Evolutionary conservation across 768 basidiomycete genomes (phyloP).

Genomic region (Gyrodon lividus): DNA sequence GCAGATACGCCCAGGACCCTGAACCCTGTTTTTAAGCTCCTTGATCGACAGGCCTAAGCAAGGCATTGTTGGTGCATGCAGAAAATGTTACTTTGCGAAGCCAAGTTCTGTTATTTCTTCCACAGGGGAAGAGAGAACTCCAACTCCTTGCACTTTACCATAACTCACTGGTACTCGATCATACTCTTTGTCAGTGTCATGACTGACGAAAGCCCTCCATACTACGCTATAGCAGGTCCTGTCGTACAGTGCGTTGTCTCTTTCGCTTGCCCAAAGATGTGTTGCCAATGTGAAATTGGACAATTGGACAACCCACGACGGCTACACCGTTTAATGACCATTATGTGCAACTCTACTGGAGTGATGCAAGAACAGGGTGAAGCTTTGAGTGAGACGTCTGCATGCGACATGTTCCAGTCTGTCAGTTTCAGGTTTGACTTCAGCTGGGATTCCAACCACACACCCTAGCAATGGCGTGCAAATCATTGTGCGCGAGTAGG

Average conservation of each 20-base stretch:
- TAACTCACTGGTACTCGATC: neutral
- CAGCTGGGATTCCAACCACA: too few relatives aligned
- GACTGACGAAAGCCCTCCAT: conserved; percentile 16
- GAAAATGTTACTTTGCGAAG: neutral
- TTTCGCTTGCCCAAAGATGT: neutral
- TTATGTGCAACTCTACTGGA: too few relatives aligned
- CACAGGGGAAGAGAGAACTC: conserved; percentile 1
- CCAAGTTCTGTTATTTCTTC: neutral
- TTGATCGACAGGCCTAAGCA: too few relatives aligned
- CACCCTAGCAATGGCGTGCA: too few relatives aligned
- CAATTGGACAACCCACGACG: neutral
- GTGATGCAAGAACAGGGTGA: too few relatives aligned
- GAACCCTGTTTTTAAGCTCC: too few relatives aligned
- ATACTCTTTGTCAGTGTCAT: conserved; percentile 2
- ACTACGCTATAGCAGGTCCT: conserved; percentile 6
- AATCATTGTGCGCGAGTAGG: too few relatives aligned
- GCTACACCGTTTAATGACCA: conserved; percentile 11
- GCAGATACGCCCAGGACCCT: too few relatives aligned
- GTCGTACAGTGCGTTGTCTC: conserved; percentile 3
- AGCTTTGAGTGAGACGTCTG: too few relatives aligned
- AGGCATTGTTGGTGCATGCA: neutral
- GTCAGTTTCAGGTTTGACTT: too few relatives aligned
- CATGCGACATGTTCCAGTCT: too few relatives aligned
- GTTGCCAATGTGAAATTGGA: neutral
- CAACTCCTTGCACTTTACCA: neutral